phyloP scores from a whole-genome alignment of 2,329 filamentous ascomycete genomes.

The Cytospora chrysosperma region DNA sequence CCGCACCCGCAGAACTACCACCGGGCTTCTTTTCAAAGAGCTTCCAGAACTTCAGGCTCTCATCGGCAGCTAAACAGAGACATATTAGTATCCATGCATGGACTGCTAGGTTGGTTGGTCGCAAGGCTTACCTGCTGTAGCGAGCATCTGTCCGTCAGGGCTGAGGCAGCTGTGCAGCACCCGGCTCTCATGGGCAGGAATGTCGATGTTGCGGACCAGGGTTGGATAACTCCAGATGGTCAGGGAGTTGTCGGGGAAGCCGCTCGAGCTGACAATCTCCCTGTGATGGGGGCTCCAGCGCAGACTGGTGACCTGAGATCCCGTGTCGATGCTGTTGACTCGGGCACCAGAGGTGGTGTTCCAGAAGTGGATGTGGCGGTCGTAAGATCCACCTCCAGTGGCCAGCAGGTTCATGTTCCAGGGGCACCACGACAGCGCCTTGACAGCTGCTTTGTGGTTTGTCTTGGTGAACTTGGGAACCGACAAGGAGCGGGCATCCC shows the following conservation, averaged over 20 bases:
- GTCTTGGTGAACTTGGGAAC: slow-evolving; percentile 99
- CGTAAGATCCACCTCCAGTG: slow-evolving; percentile 93
- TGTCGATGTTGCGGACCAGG: slow-evolving; percentile 94
- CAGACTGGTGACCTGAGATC: slow-evolving; percentile 93
- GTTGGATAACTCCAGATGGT: slow-evolving; percentile 99
- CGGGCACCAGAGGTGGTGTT: slow-evolving; percentile 97
- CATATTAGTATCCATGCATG: slow-evolving; percentile 31
- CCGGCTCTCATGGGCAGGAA: slow-evolving; percentile 93
- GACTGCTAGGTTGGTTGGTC: neutral
- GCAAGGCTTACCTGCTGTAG: slow-evolving; percentile 70
- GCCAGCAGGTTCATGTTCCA: slow-evolving; percentile 98
- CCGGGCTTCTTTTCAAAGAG: slow-evolving; percentile 98
- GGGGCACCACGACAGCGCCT: slow-evolving; percentile 97
- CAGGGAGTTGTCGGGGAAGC: slow-evolving; percentile 98
- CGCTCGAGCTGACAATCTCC: slow-evolving; percentile 95
- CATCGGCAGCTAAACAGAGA: slow-evolving; percentile 69
- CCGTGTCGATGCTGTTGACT: slow-evolving; percentile 98
- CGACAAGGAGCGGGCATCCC: slow-evolving; percentile 90
- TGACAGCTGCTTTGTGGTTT: slow-evolving; percentile 98
- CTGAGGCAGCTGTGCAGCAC: slow-evolving; percentile 96
- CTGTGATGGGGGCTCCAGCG: slow-evolving; percentile 97
- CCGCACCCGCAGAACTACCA: slow-evolving; percentile 60
- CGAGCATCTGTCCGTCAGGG: slow-evolving; percentile 96
- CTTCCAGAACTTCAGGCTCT: slow-evolving; percentile 99
- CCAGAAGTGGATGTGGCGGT: slow-evolving; percentile 99